Conservation (phyloP, 805 yeast species). For the Barnettozyma sucrosica region DNA sequence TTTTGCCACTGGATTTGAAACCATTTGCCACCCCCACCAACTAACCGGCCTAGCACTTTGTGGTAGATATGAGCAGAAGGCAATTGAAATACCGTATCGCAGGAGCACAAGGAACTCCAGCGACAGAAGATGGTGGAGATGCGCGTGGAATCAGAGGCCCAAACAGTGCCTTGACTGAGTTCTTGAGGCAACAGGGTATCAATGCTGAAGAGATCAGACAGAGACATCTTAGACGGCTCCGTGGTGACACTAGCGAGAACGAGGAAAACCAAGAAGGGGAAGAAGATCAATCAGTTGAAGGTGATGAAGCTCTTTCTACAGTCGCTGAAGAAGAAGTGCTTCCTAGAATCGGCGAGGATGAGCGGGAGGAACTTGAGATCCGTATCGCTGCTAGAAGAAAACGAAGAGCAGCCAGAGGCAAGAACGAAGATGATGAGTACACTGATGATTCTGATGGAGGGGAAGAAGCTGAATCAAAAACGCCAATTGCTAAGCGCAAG, state of each 20-base stretch:
- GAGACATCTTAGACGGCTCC: slow-evolving; percentile 31
- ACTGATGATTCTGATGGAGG: slow-evolving; percentile 33
- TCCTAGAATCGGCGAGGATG: slow-evolving; percentile 20
- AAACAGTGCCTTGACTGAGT: slow-evolving; percentile 86
- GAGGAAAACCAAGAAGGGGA: slow-evolving; percentile 11
- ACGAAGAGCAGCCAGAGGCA: slow-evolving; percentile 32
- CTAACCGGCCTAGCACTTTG: background rate
- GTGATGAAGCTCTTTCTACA: slow-evolving; percentile 13
- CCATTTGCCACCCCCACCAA: slow-evolving; percentile 5
- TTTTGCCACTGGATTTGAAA: background rate
- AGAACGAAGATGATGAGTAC: slow-evolving; percentile 30
- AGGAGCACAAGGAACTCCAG: slow-evolving; percentile 9
- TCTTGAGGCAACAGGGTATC: slow-evolving; percentile 84
- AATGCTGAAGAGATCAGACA: slow-evolving; percentile 70
- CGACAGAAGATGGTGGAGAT: slow-evolving; percentile 7
- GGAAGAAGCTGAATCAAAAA: slow-evolving; percentile 26
- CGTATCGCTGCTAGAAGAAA: slow-evolving; percentile 37
- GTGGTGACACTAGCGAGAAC: slow-evolving; percentile 12
- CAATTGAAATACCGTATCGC: slow-evolving; percentile 23
- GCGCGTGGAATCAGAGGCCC: slow-evolving; percentile 41
- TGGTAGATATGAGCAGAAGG: slow-evolving; percentile 23
- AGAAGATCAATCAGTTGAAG: slow-evolving; percentile 25
- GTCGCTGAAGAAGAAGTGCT: slow-evolving; percentile 19
- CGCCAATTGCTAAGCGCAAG: slow-evolving; percentile 8
- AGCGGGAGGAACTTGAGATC: slow-evolving; percentile 29